Percentiles rank a stretch among this genome's conserved stretches.
phyloP scores from a whole-genome alignment of 805 yeast genomes.

The Metschnikowia kofuensis region DNA sequence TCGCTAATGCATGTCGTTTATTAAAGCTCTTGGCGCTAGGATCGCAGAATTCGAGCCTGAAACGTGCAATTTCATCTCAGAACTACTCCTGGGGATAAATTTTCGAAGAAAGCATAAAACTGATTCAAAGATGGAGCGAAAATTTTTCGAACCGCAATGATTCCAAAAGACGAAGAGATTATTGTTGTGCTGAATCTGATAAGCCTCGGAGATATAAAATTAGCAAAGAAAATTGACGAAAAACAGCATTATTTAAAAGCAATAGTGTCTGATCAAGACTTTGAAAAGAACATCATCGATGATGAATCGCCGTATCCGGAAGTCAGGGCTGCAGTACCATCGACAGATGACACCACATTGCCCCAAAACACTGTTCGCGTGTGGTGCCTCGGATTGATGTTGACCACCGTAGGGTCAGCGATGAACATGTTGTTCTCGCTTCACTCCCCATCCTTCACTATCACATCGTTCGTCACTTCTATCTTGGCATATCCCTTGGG shows the following conservation, averaged over 20 bases:
- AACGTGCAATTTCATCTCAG: conserved; percentile 1
- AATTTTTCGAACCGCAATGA: neutral
- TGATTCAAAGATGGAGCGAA: neutral
- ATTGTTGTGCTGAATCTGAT: conserved; percentile 3
- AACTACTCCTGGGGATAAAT: neutral
- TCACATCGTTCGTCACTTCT: conserved; percentile 25
- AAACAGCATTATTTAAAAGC: neutral
- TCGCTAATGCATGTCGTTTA: neutral
- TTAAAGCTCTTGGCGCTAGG: neutral
- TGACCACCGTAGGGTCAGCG: conserved; percentile 25
- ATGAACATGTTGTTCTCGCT: conserved; percentile 26
- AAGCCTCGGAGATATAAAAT: neutral
- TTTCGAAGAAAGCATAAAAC: neutral
- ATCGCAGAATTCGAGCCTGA: neutral
- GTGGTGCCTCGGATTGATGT: conserved; percentile 20
- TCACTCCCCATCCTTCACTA: conserved; percentile 25
- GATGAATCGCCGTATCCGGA: conserved; percentile 23
- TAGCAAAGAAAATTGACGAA: neutral
- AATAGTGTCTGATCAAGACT: neutral
- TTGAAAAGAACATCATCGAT: neutral
- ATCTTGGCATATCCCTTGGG: conserved; percentile 26
- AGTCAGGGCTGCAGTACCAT: conserved; percentile 22
- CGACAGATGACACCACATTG: conserved; percentile 18
- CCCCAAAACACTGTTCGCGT: conserved; percentile 20
- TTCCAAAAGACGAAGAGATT: conserved; percentile 3